Base-by-base conservation (phyloP, 805 yeast genomes). In the Zygoascus biomembranicola region DNA sequence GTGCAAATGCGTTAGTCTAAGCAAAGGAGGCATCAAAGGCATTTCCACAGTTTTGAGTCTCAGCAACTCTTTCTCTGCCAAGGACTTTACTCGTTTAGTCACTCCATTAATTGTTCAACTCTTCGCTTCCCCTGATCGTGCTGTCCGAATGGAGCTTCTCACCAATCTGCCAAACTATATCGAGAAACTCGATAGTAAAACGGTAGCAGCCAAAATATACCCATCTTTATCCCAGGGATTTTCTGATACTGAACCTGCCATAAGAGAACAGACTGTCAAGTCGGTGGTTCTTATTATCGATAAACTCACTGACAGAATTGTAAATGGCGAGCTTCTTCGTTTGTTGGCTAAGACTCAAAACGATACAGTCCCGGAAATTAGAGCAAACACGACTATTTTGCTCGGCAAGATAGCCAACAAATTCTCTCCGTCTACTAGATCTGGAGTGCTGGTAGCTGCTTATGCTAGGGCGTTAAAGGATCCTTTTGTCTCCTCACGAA, bases 401-500 rank as follows among this genome's bases (percentile, higher is more conserved):
- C 75, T 89, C 35, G 81, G 85, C 43, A 79, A 80, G 52, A 80
- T 89, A 46, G 82, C 94, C 0, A 66, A 74, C 32, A 69, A 73
- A 55, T 77, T 89, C 60, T 81, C 81, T 73, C 85, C 62, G 23
- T 57, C 69, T 2, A 70, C 73, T 1, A 76, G 90, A 54, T 75
- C 87, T 9, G 82, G 81, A 20, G 96, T 94, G 1, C 71, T 94
- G 48, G 82, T 89, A 2, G 89, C 97, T 1, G 98, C 97, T 0
- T 85, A 87, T 61, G 79, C 87, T 1, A 84, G 90, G 61, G 85
- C 95, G 0, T 73, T 92, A 47, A 83, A 82, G 61, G 99, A 92
- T 67, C 77, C 90, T 0, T 82, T 81, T 62, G 75, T 82, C 2
- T 89, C 86, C 8, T 81, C 95, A 13, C 77, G 94, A 58, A 66